phyloP scores from a whole-genome alignment of 192 early-diverging fungal genomes.

The Spizellomyces punctatus region DNA sequence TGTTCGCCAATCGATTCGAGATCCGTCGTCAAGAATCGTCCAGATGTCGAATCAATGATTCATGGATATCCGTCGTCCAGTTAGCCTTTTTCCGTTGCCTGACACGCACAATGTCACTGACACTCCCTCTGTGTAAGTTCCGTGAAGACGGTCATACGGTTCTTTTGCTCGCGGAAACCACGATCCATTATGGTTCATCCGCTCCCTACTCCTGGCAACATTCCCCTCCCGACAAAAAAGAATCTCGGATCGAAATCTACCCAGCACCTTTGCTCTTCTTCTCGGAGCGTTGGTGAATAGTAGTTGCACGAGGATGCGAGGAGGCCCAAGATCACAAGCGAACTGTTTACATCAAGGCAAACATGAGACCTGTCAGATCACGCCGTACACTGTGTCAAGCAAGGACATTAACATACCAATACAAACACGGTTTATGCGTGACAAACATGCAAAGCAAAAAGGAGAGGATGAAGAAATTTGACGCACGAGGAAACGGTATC shows the following conservation, averaged over 20 bases:
- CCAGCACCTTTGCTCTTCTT: constrained; percentile 23
- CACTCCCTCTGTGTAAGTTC: no score
- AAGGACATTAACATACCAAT: constrained; percentile 21
- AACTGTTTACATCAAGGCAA: constrained; percentile 4
- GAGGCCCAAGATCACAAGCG: constrained; percentile 22
- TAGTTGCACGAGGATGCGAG: constrained; percentile 31
- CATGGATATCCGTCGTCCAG: no score
- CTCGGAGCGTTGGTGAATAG: constrained; percentile 12
- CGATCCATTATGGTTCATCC: no score
- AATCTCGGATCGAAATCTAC: constrained; percentile 18
- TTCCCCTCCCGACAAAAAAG: constrained; percentile 13
- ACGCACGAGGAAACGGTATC: constrained; percentile 36
- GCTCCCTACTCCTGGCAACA: no score
- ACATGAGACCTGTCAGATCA: no score
- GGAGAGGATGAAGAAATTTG: constrained; percentile 31
- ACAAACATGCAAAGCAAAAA: constrained; percentile 35
- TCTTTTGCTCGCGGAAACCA: no score
- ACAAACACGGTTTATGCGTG: constrained; percentile 39
- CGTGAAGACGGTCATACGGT: no score
- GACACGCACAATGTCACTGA: no score
- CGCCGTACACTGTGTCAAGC: background rate
- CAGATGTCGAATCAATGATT: no score
- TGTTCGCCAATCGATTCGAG: no score
- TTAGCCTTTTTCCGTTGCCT: no score
- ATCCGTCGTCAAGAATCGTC: no score